Base-by-base conservation (phyloP, 768 basidiomycete species). In the Lactarius vividus region DNA sequence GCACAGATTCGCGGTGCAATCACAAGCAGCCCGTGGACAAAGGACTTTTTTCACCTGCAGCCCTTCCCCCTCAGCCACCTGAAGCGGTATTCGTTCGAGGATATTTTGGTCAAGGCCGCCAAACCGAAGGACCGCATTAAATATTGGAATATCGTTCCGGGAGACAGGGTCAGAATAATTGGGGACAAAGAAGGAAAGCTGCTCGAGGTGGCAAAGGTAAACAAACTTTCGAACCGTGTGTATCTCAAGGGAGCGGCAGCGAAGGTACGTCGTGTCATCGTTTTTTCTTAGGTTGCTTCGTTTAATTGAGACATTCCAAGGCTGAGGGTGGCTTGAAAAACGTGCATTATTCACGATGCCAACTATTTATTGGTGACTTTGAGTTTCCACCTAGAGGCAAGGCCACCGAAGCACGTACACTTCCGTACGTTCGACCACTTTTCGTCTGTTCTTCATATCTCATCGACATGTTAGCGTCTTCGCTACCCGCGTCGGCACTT, bases 131-230 rank as follows among this genome's bases (percentile, higher is more conserved):
- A 92, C 71, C 82, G 92, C 56, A 89, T 94, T 60, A 89, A 91
- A 74, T 85, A 84, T 73, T 94, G 92, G 92, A 94, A 94, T 73
- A 83, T 94, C 66, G 88, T 92, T 39, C 91, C 93, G 6, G 92
- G 92, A 8, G 92, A 94, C 78, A 84, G 82, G 61, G 85, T 94
- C 72, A 84, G 88, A 58, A 68, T 92, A 62, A 82, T 84, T 8
- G 88, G 89, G 29, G 88, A 91, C 74, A 79, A 80, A 66, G 79
- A 80, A 31, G 83, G 81, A 49, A 81, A 77, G 18, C 71, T 92
- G 39, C 85, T 85, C 55, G 88, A 92, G 73, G 91, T 94, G 40
- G 76, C 85, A 65, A 85, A 83, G 75, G 85, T 93, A 63, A 90
- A 93, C 77, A 83, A 82, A 74, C 79, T 89, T 68, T 85, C 83